Percentiles rank a stretch among this genome's conserved stretches.
These are phyloP conservation scores for Boletellus dicymbophilus DNA, from an alignment of 1,284 basidiomycete species.

Conservation along the genomic window DNA sequence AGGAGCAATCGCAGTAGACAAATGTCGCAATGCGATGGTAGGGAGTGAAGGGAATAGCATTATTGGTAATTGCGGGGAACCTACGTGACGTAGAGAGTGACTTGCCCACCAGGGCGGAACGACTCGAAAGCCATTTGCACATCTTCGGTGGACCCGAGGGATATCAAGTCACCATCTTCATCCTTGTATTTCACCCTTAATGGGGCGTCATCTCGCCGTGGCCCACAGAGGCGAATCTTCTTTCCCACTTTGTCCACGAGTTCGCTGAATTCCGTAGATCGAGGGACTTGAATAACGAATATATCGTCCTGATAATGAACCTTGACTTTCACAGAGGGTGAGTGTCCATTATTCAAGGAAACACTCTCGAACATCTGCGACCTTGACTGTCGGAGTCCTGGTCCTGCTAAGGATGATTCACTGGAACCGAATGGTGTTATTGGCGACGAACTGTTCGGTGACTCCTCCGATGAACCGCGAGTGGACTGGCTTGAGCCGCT, in stretches of 20 bases:
- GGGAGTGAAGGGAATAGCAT: constrained; percentile 3
- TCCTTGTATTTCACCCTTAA: constrained; percentile 88
- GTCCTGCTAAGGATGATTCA: constrained; percentile 69
- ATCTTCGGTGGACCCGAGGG: constrained; percentile 85
- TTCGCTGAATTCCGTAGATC: constrained; percentile 75
- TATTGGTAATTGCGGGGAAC: constrained; percentile 6
- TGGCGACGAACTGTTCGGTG: constrained; percentile 77
- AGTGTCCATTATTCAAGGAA: constrained; percentile 28
- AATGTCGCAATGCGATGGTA: constrained; percentile 2
- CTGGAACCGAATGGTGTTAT: constrained; percentile 86
- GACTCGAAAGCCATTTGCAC: constrained; percentile 89
- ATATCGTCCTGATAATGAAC: constrained; percentile 90
- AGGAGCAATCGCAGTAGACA: constrained; percentile 19
- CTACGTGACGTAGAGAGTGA: constrained; percentile 73
- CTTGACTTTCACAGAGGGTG: constrained; percentile 75
- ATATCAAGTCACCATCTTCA: constrained; percentile 90
- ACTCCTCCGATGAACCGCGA: constrained; percentile 73
- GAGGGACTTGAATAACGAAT: constrained; percentile 88
- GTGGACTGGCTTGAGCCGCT: constrained; percentile 83
- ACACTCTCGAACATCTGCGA: constrained; percentile 52
- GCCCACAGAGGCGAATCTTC: constrained; percentile 90
- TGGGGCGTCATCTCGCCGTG: constrained; percentile 70
- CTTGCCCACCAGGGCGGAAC: constrained; percentile 70
- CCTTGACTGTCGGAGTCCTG: constrained; percentile 51
- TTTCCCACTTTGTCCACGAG: constrained; percentile 89